phyloP scores from a whole-genome alignment of 106 monocot species.

The Triglochin maritima region DNA sequence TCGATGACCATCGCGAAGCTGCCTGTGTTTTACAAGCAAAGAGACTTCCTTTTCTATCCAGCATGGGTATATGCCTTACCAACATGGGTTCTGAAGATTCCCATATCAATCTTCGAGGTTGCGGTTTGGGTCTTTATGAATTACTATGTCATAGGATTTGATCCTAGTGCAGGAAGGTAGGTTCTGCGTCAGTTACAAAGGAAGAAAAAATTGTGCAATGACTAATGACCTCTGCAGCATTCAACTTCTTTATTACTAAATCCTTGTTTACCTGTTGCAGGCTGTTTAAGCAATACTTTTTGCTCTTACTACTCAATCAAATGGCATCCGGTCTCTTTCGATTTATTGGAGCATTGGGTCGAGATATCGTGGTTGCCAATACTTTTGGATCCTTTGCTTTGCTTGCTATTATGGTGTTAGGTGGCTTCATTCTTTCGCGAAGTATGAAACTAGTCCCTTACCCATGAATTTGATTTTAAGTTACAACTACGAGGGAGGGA shows the following conservation, averaged over 20 bases:
- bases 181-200: neutral
- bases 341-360: constrained; percentile 33
- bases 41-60: constrained; percentile 64
- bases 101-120: constrained; percentile 41
- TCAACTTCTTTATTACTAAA: neutral
- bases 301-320: constrained; percentile 40
- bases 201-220: neutral
- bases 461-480: too few species aligned
- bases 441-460: constrained; percentile 12
- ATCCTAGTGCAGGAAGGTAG: constrained; percentile 4
- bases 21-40: constrained; percentile 77
- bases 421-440: constrained; percentile 59
- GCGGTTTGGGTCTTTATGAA: constrained; percentile 36
- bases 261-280: constrained; percentile 17
- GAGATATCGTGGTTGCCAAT: constrained; percentile 56
- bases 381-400: constrained; percentile 58
- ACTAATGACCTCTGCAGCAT: neutral
- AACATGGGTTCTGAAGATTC: constrained; percentile 56
- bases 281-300: constrained; percentile 56
- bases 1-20: constrained; percentile 52
- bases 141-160: constrained; percentile 68
- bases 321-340: constrained; percentile 54
- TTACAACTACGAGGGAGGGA: too few species aligned
- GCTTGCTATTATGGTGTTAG: constrained; percentile 41
- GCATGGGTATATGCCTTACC: constrained; percentile 72